Conservation (phyloP, 2,329 filamentous ascomycete genomes). For the Cercospora sojina region DNA sequence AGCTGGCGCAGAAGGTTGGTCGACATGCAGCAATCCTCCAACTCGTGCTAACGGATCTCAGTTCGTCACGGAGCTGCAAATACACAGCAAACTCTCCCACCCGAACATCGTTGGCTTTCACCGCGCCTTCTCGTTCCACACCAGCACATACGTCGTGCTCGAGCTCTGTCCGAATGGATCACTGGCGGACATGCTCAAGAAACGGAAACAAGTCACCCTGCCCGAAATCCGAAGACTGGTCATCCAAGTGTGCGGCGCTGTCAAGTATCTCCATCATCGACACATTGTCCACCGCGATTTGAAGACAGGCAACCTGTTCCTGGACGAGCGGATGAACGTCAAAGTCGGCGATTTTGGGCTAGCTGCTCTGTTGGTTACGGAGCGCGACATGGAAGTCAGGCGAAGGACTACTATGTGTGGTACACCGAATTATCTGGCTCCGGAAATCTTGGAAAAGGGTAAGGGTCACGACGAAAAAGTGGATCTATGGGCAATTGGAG, state of each 20-base stretch:
- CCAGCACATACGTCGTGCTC: constrained; percentile 87
- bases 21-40: background rate
- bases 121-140: constrained; percentile 85
- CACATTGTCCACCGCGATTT: constrained; percentile 95
- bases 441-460: constrained; percentile 92
- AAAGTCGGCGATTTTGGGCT: constrained; percentile 98
- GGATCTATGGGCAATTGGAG: constrained; percentile 96
- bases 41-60: constrained; percentile 34
- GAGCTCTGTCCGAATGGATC: constrained; percentile 95
- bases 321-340: constrained; percentile 92
- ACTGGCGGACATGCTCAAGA: constrained; percentile 96
- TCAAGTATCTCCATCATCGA: constrained; percentile 95
- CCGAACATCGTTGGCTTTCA: constrained; percentile 95
- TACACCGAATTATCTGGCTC: constrained; percentile 97
- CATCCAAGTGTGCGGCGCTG: constrained; percentile 90
- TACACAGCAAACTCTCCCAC: constrained; percentile 96
- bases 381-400: constrained; percentile 78
- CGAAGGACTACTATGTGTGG: constrained; percentile 92
- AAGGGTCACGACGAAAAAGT: constrained; percentile 97
- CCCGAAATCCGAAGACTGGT: constrained; percentile 93
- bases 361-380: constrained; percentile 85
- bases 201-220: constrained; percentile 83
- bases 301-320: constrained; percentile 97
- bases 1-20: constrained; percentile 77
- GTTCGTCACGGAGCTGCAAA: constrained; percentile 84